These are phyloP conservation scores for Lactarius sp. DNA, from an alignment of 768 basidiomycete genomes.

Conservation along the genomic window DNA sequence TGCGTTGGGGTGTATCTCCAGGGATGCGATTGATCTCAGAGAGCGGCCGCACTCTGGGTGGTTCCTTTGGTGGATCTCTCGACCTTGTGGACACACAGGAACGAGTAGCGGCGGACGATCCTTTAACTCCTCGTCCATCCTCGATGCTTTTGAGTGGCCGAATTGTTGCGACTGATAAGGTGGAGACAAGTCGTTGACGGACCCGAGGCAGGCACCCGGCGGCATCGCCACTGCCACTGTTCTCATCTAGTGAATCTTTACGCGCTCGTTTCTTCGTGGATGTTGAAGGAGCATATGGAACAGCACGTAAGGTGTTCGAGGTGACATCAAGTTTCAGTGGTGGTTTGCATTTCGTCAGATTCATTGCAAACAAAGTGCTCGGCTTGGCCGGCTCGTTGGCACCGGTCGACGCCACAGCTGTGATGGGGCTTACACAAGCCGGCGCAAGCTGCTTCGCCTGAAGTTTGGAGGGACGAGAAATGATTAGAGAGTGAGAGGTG, in stretches of 20 bases:
- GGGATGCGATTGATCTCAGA: constrained; percentile 20
- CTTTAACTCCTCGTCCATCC: constrained; percentile 3
- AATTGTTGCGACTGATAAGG: constrained; percentile 25
- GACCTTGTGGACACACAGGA: constrained; percentile 3
- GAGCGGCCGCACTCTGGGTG: constrained; percentile 17
- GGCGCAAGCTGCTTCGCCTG: constrained; percentile 17
- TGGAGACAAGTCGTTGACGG: constrained; percentile 24
- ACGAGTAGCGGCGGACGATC: neutral
- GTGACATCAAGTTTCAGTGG: constrained; percentile 15
- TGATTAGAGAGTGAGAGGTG: neutral
- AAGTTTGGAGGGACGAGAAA: constrained; percentile 24
- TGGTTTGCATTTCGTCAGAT: constrained; percentile 9
- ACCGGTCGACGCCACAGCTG: constrained; percentile 9
- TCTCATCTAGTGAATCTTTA: constrained; percentile 24
- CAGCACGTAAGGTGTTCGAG: neutral
- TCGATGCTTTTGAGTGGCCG: constrained; percentile 13
- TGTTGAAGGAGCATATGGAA: constrained; percentile 8
- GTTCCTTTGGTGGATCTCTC: constrained; percentile 9
- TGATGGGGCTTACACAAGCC: constrained; percentile 12
- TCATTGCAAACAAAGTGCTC: neutral
- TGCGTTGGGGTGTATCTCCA: constrained; percentile 13
- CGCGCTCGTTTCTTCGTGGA: constrained; percentile 24
- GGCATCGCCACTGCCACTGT: constrained; percentile 15
- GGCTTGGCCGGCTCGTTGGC: neutral
- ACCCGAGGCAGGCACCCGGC: constrained; percentile 21